Conservation (phyloP, 495 filamentous ascomycete genomes). For the Hypoxylon trugodes region DNA sequence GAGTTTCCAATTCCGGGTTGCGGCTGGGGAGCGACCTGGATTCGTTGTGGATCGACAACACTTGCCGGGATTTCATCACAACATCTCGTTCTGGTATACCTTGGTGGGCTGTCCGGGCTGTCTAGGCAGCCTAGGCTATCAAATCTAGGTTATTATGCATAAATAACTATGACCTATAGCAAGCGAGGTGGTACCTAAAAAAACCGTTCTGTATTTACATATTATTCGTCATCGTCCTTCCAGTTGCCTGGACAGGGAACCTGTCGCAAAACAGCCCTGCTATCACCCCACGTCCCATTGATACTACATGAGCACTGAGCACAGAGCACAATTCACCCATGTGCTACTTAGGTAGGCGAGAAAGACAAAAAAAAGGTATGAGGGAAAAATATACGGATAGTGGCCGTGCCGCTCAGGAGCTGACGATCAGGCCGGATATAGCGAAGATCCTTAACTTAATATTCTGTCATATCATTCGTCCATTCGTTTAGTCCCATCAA, state of each 20-base stretch:
- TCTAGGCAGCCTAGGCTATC: too few species aligned
- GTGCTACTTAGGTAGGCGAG: not conserved
- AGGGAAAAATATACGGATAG: constrained; percentile 1
- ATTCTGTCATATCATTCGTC: not conserved
- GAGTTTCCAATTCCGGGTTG: too few species aligned
- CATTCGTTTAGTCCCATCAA: not conserved
- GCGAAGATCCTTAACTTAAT: not conserved
- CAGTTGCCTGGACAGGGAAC: constrained; percentile 37
- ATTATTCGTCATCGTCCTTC: not conserved
- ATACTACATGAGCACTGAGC: constrained; percentile 13
- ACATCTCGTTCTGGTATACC: too few species aligned
- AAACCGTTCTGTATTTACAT: not conserved
- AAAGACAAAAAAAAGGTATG: not conserved
- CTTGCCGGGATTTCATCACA: constrained; percentile 22
- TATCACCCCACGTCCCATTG: constrained; percentile 15
- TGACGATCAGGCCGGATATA: constrained; percentile 10
- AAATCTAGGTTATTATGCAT: too few species aligned
- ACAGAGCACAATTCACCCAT: too few species aligned
- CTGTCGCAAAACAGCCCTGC: constrained; percentile 24
- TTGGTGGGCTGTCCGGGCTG: too few species aligned
- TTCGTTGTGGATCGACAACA: constrained; percentile 19
- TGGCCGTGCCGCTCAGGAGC: constrained; percentile 11
- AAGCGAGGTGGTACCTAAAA: constrained; percentile 9
- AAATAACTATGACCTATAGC: too few species aligned
- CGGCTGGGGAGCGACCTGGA: too few species aligned